Evolutionary conservation across 805 yeast species (phyloP).

Genomic region (Myxozyma lipomycoides): DNA sequence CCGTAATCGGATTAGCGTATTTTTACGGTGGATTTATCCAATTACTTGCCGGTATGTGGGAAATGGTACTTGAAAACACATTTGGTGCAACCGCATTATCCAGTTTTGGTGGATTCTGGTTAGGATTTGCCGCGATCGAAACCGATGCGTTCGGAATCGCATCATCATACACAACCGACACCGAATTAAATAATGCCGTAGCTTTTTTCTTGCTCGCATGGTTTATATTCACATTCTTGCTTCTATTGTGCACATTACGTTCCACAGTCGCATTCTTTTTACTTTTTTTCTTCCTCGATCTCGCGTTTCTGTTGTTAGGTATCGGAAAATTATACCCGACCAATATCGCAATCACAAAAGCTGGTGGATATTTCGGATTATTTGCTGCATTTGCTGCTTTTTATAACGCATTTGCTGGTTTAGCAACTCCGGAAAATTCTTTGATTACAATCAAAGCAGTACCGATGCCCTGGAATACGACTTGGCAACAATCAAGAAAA

Average conservation of each 20-base stretch:
- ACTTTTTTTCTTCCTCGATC: constrained; percentile 49
- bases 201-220: constrained; percentile 61
- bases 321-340: constrained; percentile 47
- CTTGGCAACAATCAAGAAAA: constrained; percentile 2
- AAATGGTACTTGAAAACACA: constrained; percentile 57
- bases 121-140: constrained; percentile 57
- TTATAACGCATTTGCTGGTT: constrained; percentile 62
- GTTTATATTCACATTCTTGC: constrained; percentile 56
- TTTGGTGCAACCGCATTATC: constrained; percentile 64
- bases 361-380: constrained; percentile 62
- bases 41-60: constrained; percentile 64
- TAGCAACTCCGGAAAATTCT: constrained; percentile 55
- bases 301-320: constrained; percentile 55
- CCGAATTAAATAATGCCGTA: constrained; percentile 44
- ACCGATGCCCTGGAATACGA: constrained; percentile 27
- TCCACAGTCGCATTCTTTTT: constrained; percentile 62
- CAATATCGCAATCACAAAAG: constrained; percentile 40
- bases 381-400: constrained; percentile 55
- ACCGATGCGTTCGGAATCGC: constrained; percentile 58
- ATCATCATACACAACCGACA: constrained; percentile 46
- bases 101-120: constrained; percentile 69
- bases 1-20: constrained; percentile 54
- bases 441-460: constrained; percentile 17
- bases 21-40: constrained; percentile 64
- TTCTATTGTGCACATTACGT: constrained; percentile 53